Evolutionary conservation across 2,329 filamentous ascomycete species (phyloP), one percentile per base, ranked within the genome.

Genomic region (Microdochium nivale): DNA sequence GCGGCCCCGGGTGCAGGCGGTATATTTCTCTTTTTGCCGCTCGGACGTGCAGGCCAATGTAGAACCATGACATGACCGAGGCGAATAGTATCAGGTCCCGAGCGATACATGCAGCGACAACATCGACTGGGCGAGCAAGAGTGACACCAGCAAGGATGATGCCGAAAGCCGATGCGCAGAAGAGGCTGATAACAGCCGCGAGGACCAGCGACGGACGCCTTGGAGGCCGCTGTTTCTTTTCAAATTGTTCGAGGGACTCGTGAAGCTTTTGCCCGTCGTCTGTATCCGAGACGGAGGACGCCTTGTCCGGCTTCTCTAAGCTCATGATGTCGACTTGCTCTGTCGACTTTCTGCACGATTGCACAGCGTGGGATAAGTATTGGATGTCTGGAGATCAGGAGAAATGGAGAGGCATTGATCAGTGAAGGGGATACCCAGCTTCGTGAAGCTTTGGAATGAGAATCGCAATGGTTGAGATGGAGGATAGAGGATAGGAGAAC

Each of bases 41-140:
- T 21, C 56, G 53, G 33, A 67, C 48, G 51, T 67, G 66, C 25
- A 69, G 46, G 14, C 50, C 54, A 8, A 63, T 59, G 23, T 67
- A 66, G 5, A 65, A 47, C 3, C 65, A 19, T 0, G 62, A 58
- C 44, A 64, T 52, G 1, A 50, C 48, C 2, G 59, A 58, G 13
- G 64, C 61, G 47, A 64, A 62, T 35, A 69, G 52, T 5, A 67
- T 55, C 8, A 67, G 54, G 47, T 66, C 60, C 13, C 66, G 60
- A 11, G 65, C 56, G 25, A 67, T 60, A 25, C 60, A 62, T 46
- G 59, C 56, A 3, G 57, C 54, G 40, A 58, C 53, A 2, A 59
- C 50, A 14, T 58, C 55, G 30, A 54, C 49, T 2, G 58, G 56
- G 9, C 60, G 57, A 10, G 60, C 25, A 32, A 65, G 55, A 14